Evolutionary conservation across 2,329 filamentous ascomycete genomes (phyloP), one percentile per base, ranked within the genome.

Genomic region (Dactylella cylindrospora): DNA sequence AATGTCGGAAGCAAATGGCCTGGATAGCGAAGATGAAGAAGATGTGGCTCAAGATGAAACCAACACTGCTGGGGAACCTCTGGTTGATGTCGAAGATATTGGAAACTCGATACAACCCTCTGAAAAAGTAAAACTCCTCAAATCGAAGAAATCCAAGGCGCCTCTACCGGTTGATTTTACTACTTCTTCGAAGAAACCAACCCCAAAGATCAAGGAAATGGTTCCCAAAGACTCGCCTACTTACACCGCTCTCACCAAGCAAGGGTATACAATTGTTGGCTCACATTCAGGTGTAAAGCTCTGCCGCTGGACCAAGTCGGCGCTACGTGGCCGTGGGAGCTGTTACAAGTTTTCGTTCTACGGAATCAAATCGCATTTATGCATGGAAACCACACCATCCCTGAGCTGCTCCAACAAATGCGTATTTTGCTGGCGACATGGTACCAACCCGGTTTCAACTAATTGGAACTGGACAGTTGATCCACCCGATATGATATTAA

Each of bases 331-430:
- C 9, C 85, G 91, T 32, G 93, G 91, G 3, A 95, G 88, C 19
- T 98, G 91, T 77, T 98, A 98, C 79, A 97, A 98, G 71, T 96
- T 84, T 74, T 95, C 88, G 0, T 95, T 98, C 73, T 98, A 98
- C 73, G 91, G 91, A 41, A 98, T 98, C 73, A 83, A 86, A 66
- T 96, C 90, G 0, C 93, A 98, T 71, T 85, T 95, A 64, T 98
- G 91, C 74, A 98, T 98, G 93, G 91, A 98, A 74, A 91, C 91
- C 1, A 97, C 91, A 0, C 91, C 91, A 0, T 95, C 90, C 0
- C 81, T 98, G 3, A 95, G 89, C 7, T 98, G 91, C 78, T 93
- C 86, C 65, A 97, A 97, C 77, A 97, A 98, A 73, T 97, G 93
- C 73, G 89, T 98, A 67, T 98, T 97, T 74, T 98, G 91, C 79